Conservation (phyloP, 805 yeast species). For the Zygotorulaspora sp. region DNA sequence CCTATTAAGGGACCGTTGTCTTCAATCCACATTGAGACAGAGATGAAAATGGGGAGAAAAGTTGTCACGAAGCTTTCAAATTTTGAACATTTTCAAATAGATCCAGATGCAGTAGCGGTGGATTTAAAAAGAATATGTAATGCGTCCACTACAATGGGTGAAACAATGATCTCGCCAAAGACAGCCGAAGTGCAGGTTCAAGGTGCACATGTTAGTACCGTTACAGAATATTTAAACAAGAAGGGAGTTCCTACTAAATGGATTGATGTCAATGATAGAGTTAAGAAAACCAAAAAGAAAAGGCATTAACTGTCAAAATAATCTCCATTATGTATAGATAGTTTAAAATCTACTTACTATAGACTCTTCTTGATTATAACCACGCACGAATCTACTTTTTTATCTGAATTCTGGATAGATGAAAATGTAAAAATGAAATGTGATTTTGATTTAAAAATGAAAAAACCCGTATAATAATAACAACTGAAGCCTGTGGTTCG, state of each 20-base stretch:
- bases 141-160: slow-evolving; percentile 76
- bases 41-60: slow-evolving; percentile 77
- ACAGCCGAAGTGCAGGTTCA: slow-evolving; percentile 75
- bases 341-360: too few relatives aligned
- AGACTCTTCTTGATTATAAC: neutral
- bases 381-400: neutral
- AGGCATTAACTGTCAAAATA: slow-evolving; percentile 3
- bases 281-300: slow-evolving; percentile 48
- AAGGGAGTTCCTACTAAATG: slow-evolving; percentile 61
- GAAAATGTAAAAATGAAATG: neutral
- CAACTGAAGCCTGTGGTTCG: neutral
- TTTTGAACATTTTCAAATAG: slow-evolving; percentile 62
- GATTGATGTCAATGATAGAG: slow-evolving; percentile 62
- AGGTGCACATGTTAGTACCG: slow-evolving; percentile 74
- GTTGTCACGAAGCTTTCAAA: slow-evolving; percentile 68
- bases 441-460: neutral
- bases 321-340: too few relatives aligned
- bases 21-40: slow-evolving; percentile 59
- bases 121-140: slow-evolving; percentile 77
- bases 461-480: neutral
- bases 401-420: neutral
- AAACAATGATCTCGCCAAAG: slow-evolving; percentile 48
- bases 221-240: slow-evolving; percentile 53
- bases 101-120: slow-evolving; percentile 59
- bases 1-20: slow-evolving; percentile 67